These are phyloP conservation scores for Helianthus annuus DNA, from an alignment of 129 eudicot species.

Conservation along the genomic window HanXRQr2.0-SUNRISE NC_035448.2:37330309-37330808, in stretches of 20 bases:
- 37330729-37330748: too few relatives aligned
- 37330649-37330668: too few relatives aligned
- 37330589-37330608: too few relatives aligned
- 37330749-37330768: too few relatives aligned
- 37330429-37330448: background rate
- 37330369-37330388: background rate
- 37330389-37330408: background rate
- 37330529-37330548: background rate
- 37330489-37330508: background rate
- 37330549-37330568: too few relatives aligned
- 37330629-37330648: too few relatives aligned
- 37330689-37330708: too few relatives aligned
- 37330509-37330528: background rate
- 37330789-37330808: too few relatives aligned
- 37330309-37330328: background rate
- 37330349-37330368: conserved; percentile 12
- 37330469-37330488: conserved; percentile 21
- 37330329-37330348: background rate
- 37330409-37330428: background rate
- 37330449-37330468: conserved; percentile 20
- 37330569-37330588: too few relatives aligned
- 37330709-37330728: too few relatives aligned
- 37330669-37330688: background rate
- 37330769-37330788: too few relatives aligned
- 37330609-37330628: too few relatives aligned